Base-by-base conservation (phyloP, 257 asterid species). In the Primulina huaijiensis region DNA sequence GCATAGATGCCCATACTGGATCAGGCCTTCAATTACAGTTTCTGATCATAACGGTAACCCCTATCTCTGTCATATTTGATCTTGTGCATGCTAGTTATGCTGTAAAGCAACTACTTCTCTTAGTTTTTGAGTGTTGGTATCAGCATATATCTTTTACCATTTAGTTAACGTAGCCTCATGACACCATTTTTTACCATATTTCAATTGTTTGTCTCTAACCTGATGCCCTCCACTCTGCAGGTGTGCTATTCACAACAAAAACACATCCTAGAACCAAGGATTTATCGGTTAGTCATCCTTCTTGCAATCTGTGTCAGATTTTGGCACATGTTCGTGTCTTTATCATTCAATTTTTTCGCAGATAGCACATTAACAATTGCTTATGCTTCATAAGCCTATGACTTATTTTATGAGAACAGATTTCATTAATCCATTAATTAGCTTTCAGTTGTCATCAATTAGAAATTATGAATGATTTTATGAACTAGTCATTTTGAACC, bases 221-320 rank as follows among this genome's bases (percentile, higher is more conserved):
- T 67, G 61, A 30, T 74, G 74, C 50, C 46, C 70, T 75, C 74
- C 74, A 57, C 34, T 67, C 70, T 79, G 78, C 82, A 94, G 99
- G 98, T 78, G 89, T 85, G 73, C 96, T 94, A 68, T 94, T 91
- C 79, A 85, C 99, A 21, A 82, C 99, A 23, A 94, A 85, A 80
- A 91, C 86, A 53, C 96, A 94, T 80, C 96, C 95, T 75, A 89
- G 98, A 83, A 89, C 97, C 83, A 94, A 94, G 84, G 98, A 91
- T 76, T 80, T 89, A 61, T 86, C 88, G 86, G 99, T 94, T 73
- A 67, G 95, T 82, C 43, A 70, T 67, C 75, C 65, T 71, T 60
- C 73, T 31, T 29, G 60, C 70, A 20, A 38, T 65, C 60, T 53
- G 66, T 59, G 29, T 55, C 58, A n/a, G 60, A 8, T 25, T 53